Conservation (phyloP, 164 flowering plant genomes). For the Piper longum region DNA sequence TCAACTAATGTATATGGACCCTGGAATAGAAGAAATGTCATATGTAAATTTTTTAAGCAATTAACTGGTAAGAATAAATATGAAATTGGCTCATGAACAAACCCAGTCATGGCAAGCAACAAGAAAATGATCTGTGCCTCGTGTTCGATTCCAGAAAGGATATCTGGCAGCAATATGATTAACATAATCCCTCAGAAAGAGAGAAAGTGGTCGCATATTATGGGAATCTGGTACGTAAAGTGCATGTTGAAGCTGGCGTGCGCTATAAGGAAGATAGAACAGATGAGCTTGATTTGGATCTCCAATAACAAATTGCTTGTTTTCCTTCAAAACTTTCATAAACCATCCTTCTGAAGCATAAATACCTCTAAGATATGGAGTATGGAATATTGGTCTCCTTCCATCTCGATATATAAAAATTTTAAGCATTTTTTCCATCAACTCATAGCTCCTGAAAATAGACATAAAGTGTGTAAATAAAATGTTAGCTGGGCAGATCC, state of each 20-base stretch:
- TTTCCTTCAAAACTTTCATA: constrained; percentile 14
- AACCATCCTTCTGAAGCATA: constrained; percentile 24
- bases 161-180: constrained; percentile 15
- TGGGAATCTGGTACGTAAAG: constrained; percentile 18
- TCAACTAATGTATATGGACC: constrained; percentile 14
- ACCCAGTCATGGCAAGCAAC: constrained; percentile 26
- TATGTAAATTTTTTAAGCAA: background rate
- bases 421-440: constrained; percentile 16
- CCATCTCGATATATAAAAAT: constrained; percentile 17
- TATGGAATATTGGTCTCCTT: constrained; percentile 14
- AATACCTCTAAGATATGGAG: constrained; percentile 15
- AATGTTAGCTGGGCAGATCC: background rate
- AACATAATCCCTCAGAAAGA: constrained; percentile 17
- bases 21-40: background rate
- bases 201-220: constrained; percentile 12
- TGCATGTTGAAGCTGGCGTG: constrained; percentile 12
- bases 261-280: constrained; percentile 18
- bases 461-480: background rate
- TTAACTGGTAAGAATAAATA: background rate
- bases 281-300: constrained; percentile 17
- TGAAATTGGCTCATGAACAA: background rate
- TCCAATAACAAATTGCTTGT: constrained; percentile 13
- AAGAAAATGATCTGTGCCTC: constrained; percentile 17
- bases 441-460: constrained; percentile 17
- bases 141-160: constrained; percentile 17